These are phyloP conservation scores for Pseudognaphalium luteoalbum DNA, from an alignment of 129 eudicot genomes.

Conservation along the genomic window DNA sequence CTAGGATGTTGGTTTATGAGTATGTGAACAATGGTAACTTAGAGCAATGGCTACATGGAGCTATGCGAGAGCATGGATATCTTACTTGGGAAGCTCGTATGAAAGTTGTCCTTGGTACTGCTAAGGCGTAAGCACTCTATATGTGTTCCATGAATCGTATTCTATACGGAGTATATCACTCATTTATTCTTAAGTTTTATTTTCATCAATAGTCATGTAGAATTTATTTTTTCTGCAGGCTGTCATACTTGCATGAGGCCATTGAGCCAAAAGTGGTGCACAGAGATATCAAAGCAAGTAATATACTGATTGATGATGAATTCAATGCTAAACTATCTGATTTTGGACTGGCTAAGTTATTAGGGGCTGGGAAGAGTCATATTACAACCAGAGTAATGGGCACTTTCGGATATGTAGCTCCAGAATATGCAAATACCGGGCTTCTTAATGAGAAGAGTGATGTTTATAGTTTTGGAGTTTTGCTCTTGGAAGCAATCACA, in stretches of 20 bases:
- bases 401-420: slow-evolving; percentile 89
- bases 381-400: slow-evolving; percentile 90
- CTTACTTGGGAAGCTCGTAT: slow-evolving; percentile 91
- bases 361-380: slow-evolving; percentile 83
- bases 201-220: not conserved
- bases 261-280: slow-evolving; percentile 93
- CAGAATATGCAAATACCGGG: slow-evolving; percentile 89
- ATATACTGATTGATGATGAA: slow-evolving; percentile 65
- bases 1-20: slow-evolving; percentile 79
- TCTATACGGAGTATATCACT: not conserved
- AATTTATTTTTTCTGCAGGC: slow-evolving; percentile 38
- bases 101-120: slow-evolving; percentile 77
- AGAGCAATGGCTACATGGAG: slow-evolving; percentile 91
- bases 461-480: slow-evolving; percentile 82
- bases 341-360: slow-evolving; percentile 85
- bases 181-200: not conserved
- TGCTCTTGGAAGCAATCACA: slow-evolving; percentile 77
- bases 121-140: slow-evolving; percentile 68
- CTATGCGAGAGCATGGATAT: slow-evolving; percentile 69
- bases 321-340: slow-evolving; percentile 82
- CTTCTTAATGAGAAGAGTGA: slow-evolving; percentile 84
- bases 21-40: slow-evolving; percentile 77
- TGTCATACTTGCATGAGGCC: slow-evolving; percentile 82
- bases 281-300: slow-evolving; percentile 85
- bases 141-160: not conserved